Conservation (phyloP, 2,329 filamentous ascomycete genomes). For the Diaporthe sp. region DNA sequence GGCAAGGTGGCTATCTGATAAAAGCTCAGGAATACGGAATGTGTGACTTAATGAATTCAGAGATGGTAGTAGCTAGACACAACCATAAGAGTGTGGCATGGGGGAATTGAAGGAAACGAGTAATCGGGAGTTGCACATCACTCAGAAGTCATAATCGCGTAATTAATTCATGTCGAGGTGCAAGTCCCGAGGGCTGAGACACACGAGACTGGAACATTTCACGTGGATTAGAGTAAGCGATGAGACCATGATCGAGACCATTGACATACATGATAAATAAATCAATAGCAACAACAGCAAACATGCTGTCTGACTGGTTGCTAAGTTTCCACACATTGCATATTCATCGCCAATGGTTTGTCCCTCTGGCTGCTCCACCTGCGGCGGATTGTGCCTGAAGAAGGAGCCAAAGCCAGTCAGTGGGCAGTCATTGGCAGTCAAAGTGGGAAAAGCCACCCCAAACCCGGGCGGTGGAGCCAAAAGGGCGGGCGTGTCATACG, state of each 20-base stretch:
- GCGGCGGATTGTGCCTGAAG: not conserved
- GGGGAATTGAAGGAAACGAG: not conserved
- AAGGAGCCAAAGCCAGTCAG: not conserved
- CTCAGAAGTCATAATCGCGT: not conserved
- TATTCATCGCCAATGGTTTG: not conserved
- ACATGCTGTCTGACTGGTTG: not conserved
- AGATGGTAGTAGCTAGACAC: no score
- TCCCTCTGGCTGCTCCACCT: not conserved
- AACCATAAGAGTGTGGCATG: not conserved
- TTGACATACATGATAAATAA: not conserved
- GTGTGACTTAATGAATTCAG: not conserved
- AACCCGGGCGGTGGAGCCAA: not conserved
- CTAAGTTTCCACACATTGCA: not conserved
- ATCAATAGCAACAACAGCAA: not conserved
- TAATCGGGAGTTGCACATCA: not conserved
- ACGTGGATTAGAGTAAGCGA: not conserved
- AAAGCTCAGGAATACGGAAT: not conserved
- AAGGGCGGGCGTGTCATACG: not conserved
- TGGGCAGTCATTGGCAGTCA: not conserved
- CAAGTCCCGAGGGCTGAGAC: constrained; percentile 6
- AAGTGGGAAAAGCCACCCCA: not conserved
- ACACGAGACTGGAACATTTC: not conserved
- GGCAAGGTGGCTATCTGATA: not conserved
- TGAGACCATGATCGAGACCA: not conserved
- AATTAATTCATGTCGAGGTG: not conserved